These are phyloP conservation scores for Closterium sp. DNA, from an alignment of 139 green algal species.

Conservation along the genomic window DNA sequence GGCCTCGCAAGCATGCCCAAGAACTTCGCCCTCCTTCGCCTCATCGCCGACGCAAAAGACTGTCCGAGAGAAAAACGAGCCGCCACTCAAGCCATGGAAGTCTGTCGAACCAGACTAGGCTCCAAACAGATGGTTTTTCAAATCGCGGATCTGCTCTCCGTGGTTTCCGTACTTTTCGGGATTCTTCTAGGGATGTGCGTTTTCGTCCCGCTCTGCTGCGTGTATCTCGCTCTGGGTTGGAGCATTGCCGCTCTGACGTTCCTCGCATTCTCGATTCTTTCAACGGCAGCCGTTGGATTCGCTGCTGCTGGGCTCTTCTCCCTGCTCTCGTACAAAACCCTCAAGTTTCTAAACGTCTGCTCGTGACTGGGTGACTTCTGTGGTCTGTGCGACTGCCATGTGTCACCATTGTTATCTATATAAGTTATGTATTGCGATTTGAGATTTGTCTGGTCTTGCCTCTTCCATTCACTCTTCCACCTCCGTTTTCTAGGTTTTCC, in stretches of 20 bases:
- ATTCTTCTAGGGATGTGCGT: slow-evolving; percentile 4
- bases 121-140: slow-evolving; percentile 1
- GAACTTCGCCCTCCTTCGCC: slow-evolving; percentile 23
- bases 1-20: slow-evolving; percentile 23
- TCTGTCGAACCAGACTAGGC: background rate
- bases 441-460: too few species aligned
- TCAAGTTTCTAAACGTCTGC: slow-evolving; percentile 10
- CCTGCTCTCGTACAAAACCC: background rate
- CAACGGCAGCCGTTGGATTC: slow-evolving; percentile 4
- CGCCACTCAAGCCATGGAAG: background rate
- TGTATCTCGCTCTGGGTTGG: slow-evolving; percentile 7
- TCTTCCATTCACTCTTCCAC: too few species aligned
- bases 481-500: too few species aligned
- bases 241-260: slow-evolving; percentile 10
- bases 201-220: slow-evolving; percentile 14
- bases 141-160: background rate
- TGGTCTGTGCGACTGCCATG: background rate
- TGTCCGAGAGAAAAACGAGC: background rate
- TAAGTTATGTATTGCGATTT: too few species aligned
- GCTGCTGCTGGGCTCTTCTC: background rate
- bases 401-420: background rate
- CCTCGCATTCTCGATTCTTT: slow-evolving; percentile 7
- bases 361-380: background rate
- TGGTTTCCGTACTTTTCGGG: slow-evolving; percentile 1
- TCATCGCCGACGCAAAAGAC: background rate